A percentile compares a stretch with the other conserved stretches of the same genome.
Evolutionary conservation across 164 flowering plant species (phyloP).

Genomic region (Protea cynaroides): DNA sequence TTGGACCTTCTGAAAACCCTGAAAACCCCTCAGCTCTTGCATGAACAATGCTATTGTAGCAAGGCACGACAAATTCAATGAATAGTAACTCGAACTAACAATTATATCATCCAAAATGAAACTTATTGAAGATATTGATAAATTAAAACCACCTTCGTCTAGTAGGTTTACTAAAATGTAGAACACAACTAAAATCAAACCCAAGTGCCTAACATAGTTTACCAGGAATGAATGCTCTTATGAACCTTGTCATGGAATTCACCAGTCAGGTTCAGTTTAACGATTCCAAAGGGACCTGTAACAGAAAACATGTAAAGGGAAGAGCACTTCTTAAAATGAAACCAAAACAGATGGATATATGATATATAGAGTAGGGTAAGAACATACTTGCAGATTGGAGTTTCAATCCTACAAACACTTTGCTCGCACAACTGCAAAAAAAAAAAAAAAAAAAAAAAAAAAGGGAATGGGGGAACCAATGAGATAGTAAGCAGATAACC

Average conservation of each 20-base stretch:
- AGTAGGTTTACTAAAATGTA: background rate
- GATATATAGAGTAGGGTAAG: slow-evolving; percentile 2
- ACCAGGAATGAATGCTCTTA: slow-evolving; percentile 47
- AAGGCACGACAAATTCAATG: too few relatives aligned
- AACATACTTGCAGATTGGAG: slow-evolving; percentile 46
- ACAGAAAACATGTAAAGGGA: background rate
- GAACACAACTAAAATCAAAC: background rate
- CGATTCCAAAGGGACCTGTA: slow-evolving; percentile 37
- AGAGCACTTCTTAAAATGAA: background rate
- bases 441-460: slow-evolving; percentile 3
- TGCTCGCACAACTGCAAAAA: slow-evolving; percentile 38
- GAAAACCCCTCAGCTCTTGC: too few relatives aligned
- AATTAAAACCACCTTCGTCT: too few relatives aligned
- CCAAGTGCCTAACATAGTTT: slow-evolving; percentile 2
- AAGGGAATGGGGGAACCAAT: too few relatives aligned
- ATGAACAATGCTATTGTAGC: too few relatives aligned
- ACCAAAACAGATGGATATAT: background rate
- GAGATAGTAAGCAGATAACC: background rate
- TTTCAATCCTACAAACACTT: slow-evolving; percentile 50
- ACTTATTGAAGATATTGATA: too few relatives aligned
- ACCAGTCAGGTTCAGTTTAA: slow-evolving; percentile 37
- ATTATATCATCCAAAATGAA: too few relatives aligned
- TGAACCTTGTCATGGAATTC: slow-evolving; percentile 55
- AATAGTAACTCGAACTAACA: too few relatives aligned
- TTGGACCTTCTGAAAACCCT: too few relatives aligned